These are phyloP conservation scores for Macadamia integrifolia DNA, from an alignment of 164 flowering plant species.

Conservation along the genomic window DNA sequence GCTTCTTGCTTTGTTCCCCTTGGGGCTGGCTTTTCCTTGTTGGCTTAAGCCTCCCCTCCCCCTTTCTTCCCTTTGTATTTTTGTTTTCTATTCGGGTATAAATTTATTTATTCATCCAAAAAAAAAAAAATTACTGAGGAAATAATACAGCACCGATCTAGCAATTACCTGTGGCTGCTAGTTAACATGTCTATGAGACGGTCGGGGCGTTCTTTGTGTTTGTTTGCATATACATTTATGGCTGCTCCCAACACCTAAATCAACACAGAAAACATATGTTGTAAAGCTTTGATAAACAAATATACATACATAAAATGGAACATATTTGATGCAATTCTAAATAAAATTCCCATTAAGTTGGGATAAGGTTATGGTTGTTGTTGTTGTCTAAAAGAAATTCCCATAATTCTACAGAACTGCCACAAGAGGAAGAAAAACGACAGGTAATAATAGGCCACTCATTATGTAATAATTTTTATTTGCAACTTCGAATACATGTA, in stretches of 20 bases:
- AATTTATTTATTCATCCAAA: no score
- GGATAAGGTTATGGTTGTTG: no score
- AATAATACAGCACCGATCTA: neutral
- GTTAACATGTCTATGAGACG: constrained; percentile 96
- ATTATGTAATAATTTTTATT: no score
- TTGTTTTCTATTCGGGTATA: no score
- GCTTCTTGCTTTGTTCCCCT: no score
- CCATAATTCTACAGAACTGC: neutral
- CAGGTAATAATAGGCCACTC: no score
- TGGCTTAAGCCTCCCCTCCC: no score
- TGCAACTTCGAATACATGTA: no score
- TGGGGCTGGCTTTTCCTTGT: no score
- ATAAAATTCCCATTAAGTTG: neutral
- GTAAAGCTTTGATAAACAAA: neutral
- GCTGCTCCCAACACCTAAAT: constrained; percentile 92
- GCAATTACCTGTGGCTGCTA: constrained; percentile 91
- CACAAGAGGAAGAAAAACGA: neutral
- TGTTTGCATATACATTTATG: constrained; percentile 93
- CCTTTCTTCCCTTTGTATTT: no score
- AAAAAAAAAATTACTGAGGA: neutral
- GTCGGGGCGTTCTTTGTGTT: constrained; percentile 94
- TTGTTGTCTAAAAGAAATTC: neutral
- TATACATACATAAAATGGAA: neutral
- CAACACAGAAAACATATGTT: neutral
- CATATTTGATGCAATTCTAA: neutral